phyloP scores from a whole-genome alignment of 148 eudicot genomes.

The Rhododendron griersonianum region DNA sequence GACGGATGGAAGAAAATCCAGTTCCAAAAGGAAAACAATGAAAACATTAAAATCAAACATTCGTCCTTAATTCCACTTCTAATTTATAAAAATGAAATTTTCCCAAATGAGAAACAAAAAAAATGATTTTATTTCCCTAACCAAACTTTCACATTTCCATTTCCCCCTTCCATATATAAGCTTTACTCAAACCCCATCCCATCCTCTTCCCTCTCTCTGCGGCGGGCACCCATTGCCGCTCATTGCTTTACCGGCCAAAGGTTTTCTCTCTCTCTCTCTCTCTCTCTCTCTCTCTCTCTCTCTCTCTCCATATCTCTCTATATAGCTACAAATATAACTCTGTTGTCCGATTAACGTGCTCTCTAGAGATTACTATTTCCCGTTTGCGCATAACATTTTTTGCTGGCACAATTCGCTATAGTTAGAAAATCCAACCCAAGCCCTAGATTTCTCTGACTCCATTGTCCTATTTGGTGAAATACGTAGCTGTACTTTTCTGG shows the following conservation, averaged over 20 bases:
- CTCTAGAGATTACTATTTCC: neutral
- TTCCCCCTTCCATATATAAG: neutral
- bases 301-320: neutral
- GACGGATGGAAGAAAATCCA: neutral
- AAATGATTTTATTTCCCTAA: neutral
- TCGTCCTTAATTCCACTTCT: neutral
- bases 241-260: slow-evolving; percentile 1
- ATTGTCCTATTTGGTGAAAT: neutral
- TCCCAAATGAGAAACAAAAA: too few species aligned
- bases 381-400: neutral
- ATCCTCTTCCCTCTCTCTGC: neutral
- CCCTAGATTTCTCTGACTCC: neutral
- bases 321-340: neutral
- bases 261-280: slow-evolving; percentile 2
- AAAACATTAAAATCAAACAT: neutral
- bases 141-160: neutral
- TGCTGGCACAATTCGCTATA: neutral
- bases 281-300: neutral
- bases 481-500: neutral
- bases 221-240: neutral
- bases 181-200: neutral
- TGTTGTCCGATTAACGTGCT: slow-evolving; percentile 2
- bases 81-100: too few species aligned
- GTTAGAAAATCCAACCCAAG: neutral
- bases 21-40: neutral